Conservation (phyloP, 2,329 filamentous ascomycete species). For the Incumbomyces delicatus region DNA sequence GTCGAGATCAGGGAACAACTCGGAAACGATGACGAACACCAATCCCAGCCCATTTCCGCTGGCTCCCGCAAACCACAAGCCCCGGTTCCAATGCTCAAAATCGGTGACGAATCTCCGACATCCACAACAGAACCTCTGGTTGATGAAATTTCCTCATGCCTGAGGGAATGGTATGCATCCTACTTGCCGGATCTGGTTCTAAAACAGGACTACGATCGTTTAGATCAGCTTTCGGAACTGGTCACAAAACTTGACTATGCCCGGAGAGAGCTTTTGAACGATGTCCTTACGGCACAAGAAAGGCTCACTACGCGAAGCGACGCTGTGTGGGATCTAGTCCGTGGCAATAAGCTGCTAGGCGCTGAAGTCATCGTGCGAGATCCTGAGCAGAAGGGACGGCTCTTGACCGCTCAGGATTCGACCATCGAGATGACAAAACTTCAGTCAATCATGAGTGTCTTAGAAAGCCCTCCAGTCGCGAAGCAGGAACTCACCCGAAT, state of each 20-base stretch:
- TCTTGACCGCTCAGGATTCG: conserved; percentile 86
- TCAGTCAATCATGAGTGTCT: conserved; percentile 90
- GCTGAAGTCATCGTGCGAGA: conserved; percentile 93
- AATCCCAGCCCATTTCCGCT: background rate
- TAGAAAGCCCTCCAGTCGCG: conserved; percentile 68
- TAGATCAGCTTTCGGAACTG: conserved; percentile 72
- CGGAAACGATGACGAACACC: conserved; percentile 33
- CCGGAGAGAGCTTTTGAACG: conserved; percentile 82
- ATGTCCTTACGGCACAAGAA: conserved; percentile 81
- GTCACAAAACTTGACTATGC: conserved; percentile 76
- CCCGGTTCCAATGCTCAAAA: conserved; percentile 92
- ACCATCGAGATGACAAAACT: conserved; percentile 82
- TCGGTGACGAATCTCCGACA: conserved; percentile 91
- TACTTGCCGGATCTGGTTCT: conserved; percentile 88
- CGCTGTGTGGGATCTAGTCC: conserved; percentile 91
- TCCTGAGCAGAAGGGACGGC: conserved; percentile 68
- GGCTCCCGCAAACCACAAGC: conserved; percentile 60
- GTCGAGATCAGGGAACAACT: conserved; percentile 91
- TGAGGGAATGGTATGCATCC: conserved; percentile 97
- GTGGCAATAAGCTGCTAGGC: conserved; percentile 85
- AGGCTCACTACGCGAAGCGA: conserved; percentile 70
- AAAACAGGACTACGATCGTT: conserved; percentile 64
- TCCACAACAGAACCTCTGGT: conserved; percentile 83
- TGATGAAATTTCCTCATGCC: conserved; percentile 92
- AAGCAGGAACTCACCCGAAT: conserved; percentile 58